Evolutionary conservation across 345 rosid species (phyloP), one percentile per base, ranked within the genome.

Genomic region (Abelmoschus esculentus): DNA sequence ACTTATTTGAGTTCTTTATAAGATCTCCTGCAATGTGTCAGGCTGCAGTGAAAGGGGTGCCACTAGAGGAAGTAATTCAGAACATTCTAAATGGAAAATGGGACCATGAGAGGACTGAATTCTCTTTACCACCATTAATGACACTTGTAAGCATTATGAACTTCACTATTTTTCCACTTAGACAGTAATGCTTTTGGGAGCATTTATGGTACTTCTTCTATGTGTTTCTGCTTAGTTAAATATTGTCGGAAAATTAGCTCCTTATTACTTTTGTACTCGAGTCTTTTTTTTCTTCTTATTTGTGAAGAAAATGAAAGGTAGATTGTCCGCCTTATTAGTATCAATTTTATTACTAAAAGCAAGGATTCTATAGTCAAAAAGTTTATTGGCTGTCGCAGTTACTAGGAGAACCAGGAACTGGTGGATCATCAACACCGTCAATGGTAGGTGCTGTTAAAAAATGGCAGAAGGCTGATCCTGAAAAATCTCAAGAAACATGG

Each of bases 381-480:
- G 57, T 38, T 69, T 73, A 31, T 70, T 73, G 79, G 52, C 70
- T 69, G 75, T 74, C 36, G 44, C 81, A 95, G 99, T 75, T 91
- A 61, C 81, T 95, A 13, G 98, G 98, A 69, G 98, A 95, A 76
- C 97, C 98, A 5, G 99, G 99, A 74, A 79, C 82, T 76, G 99
- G 99, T 70, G 99, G 99, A 71, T 92, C 99, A 64, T 91, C 98
- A 34, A 90, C 98, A 8, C 93, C 96, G 73, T 95, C 99, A 72
- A 89, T 95, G 99, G 97, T 95, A 29, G 98, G 98, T 76, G 89
- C 99, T 52, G 96, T 95, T 65, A 92, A 90, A 75, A 95, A 83
- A 79, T 95, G 99, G 99, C 96, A 89, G 77, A 86, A 86, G 70
- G 83, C 87, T 78, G 87, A 95, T 67, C 99, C 93, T 62, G 85